Evolutionary conservation across 768 basidiomycete genomes (phyloP).

Genomic region (Pilatotrama ljubarskyi): DNA sequence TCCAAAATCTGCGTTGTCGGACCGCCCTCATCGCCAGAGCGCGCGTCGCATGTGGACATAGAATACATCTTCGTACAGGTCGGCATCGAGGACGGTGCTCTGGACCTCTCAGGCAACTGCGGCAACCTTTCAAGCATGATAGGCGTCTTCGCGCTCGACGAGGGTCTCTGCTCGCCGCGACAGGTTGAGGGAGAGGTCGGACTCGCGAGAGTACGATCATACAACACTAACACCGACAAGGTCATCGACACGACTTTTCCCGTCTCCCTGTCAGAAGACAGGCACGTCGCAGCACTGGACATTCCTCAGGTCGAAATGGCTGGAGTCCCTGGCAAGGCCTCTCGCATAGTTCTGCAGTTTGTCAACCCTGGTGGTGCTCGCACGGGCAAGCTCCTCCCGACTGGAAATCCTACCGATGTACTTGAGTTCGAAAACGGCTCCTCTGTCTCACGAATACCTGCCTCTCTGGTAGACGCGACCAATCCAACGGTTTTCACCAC

Average conservation of each 20-base stretch:
- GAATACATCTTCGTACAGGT: conserved; percentile 71
- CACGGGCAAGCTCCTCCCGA: conserved; percentile 71
- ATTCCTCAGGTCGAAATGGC: conserved; percentile 57
- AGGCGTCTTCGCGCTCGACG: conserved; percentile 71
- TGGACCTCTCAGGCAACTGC: conserved; percentile 77
- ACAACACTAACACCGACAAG: conserved; percentile 75
- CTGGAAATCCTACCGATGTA: conserved; percentile 48
- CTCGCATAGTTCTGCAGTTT: conserved; percentile 66
- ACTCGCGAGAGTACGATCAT: conserved; percentile 53
- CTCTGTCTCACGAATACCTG: conserved; percentile 14
- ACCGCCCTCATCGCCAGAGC: conserved; percentile 44
- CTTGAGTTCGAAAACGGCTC: conserved; percentile 31
- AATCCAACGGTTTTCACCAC: conserved; percentile 72
- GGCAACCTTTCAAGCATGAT: conserved; percentile 75
- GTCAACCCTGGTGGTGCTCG: conserved; percentile 65
- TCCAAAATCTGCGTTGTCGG: conserved; percentile 75
- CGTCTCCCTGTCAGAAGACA: conserved; percentile 30
- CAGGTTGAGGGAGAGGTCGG: conserved; percentile 11
- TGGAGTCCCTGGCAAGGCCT: conserved; percentile 67
- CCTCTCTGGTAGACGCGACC: conserved; percentile 69
- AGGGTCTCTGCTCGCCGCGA: conserved; percentile 47
- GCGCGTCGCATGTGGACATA: conserved; percentile 49
- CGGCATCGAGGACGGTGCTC: conserved; percentile 51
- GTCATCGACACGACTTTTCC: conserved; percentile 71
- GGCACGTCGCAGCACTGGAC: conserved; percentile 41